A percentile compares a stretch with the other conserved stretches of the same genome.
phyloP scores from a whole-genome alignment of 2,329 filamentous ascomycete genomes.

The Colletotrichum theobromicola region DNA sequence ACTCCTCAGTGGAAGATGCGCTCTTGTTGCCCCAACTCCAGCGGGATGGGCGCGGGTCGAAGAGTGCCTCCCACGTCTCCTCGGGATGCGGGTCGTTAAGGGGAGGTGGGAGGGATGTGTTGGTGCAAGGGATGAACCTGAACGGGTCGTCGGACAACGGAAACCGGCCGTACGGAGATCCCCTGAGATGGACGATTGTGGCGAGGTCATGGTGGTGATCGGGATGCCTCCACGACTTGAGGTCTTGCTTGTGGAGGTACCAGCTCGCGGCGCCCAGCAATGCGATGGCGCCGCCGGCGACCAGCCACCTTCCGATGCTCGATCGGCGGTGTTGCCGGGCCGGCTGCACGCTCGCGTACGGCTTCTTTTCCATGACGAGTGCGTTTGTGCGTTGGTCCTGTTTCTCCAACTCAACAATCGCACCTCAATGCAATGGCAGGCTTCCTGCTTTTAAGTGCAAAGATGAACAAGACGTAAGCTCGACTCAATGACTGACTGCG shows the following conservation, averaged over 20 bases:
- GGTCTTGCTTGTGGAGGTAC: neutral
- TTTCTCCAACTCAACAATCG: neutral
- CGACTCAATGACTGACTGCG: neutral
- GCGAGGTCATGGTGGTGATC: neutral
- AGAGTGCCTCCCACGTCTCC: constrained; percentile 44
- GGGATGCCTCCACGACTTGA: neutral
- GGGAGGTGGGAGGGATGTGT: constrained; percentile 41
- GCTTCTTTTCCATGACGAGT: constrained; percentile 1
- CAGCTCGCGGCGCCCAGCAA: neutral
- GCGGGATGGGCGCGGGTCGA: constrained; percentile 46
- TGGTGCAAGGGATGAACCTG: constrained; percentile 52
- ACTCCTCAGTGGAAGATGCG: neutral
- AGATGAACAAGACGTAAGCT: neutral
- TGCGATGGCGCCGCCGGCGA: neutral
- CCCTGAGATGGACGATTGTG: neutral
- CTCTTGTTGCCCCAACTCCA: constrained; percentile 50
- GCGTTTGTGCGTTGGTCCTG: too few species aligned
- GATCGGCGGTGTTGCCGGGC: too few species aligned
- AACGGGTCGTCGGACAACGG: constrained; percentile 49
- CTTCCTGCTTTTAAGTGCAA: neutral
- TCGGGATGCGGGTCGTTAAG: constrained; percentile 43
- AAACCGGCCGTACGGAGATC: constrained; percentile 35
- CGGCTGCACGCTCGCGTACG: neutral
- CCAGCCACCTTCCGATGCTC: neutral
- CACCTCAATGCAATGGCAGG: neutral